Conservation (phyloP, 2,329 filamentous ascomycete species). For the Epichloe uncinata region DNA sequence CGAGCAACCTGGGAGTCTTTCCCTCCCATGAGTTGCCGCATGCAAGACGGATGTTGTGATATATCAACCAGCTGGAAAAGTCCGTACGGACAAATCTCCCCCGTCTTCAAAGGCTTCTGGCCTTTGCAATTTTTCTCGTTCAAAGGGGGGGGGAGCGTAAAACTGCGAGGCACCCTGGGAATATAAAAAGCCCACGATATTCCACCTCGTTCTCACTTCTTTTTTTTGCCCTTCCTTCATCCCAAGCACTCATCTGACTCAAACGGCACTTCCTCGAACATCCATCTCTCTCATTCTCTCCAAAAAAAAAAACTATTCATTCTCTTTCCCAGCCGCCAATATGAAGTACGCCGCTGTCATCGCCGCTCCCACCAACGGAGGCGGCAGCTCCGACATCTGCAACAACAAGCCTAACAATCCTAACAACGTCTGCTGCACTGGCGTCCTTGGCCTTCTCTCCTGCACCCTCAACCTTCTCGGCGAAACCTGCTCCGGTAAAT, state of each 20-base stretch:
- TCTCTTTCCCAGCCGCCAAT: neutral
- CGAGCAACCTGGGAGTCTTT: neutral
- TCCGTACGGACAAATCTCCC: neutral
- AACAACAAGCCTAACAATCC: neutral
- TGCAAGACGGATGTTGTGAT: neutral
- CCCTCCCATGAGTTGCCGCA: neutral
- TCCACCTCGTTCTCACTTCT: neutral
- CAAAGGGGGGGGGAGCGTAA: no score
- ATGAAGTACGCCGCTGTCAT: constrained; percentile 5
- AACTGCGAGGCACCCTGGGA: no score
- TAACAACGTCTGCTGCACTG: constrained; percentile 1
- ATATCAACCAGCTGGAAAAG: neutral
- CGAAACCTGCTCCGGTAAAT: neutral
- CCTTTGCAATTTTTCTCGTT: no score
- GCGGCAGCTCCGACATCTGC: neutral
- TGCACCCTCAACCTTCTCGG: neutral
- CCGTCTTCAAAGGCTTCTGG: neutral
- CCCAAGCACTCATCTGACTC: neutral
- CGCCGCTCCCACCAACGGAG: neutral
- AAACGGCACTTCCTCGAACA: neutral
- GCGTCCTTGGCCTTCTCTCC: neutral
- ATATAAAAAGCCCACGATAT: constrained; percentile 3
- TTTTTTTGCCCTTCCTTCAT: neutral
- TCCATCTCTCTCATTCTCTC: neutral
- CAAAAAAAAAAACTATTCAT: neutral